Conservation (phyloP, 2,329 filamentous ascomycete species). For the Pseudocercospora cruenta region DNA sequence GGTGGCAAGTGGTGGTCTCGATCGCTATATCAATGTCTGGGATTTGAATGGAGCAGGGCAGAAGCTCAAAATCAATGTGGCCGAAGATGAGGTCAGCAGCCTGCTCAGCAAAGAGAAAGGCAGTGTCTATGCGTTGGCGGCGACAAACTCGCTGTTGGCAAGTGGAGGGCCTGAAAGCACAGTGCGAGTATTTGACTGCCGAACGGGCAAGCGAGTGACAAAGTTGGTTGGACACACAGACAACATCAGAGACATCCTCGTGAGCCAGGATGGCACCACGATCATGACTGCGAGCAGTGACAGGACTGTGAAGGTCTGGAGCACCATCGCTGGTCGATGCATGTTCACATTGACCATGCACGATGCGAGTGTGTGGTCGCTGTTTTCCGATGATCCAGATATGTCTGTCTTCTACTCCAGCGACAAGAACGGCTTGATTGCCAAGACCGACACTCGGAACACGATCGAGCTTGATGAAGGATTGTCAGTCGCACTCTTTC, state of each 20-base stretch:
- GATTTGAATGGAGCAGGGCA: slow-evolving; percentile 87
- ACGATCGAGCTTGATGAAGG: slow-evolving; percentile 81
- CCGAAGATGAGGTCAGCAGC: slow-evolving; percentile 73
- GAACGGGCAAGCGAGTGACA: slow-evolving; percentile 85
- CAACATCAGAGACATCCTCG: slow-evolving; percentile 86
- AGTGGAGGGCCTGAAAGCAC: slow-evolving; percentile 94
- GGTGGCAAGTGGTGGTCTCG: slow-evolving; percentile 92
- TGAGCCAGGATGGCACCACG: slow-evolving; percentile 85
- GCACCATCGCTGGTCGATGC: slow-evolving; percentile 88
- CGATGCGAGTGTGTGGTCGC: slow-evolving; percentile 95
- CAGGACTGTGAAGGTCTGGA: slow-evolving; percentile 98
- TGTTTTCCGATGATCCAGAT: slow-evolving; percentile 84
- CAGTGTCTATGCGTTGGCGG: slow-evolving; percentile 88
- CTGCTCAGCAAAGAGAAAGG: slow-evolving; percentile 80
- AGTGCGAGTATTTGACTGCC: slow-evolving; percentile 88
- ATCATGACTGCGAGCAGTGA: slow-evolving; percentile 95
- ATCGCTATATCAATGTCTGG: slow-evolving; percentile 91
- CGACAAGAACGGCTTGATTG: slow-evolving; percentile 89
- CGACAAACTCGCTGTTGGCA: slow-evolving; percentile 78
- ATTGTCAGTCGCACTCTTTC: slow-evolving; percentile 83
- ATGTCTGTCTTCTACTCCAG: slow-evolving; percentile 92
- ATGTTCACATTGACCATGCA: slow-evolving; percentile 99
- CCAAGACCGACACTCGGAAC: slow-evolving; percentile 88
- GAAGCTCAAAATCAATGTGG: slow-evolving; percentile 81
- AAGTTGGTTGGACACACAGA: slow-evolving; percentile 97